A percentile compares a stretch with the other conserved stretches of the same genome.
These are phyloP conservation scores for Arthrobotrys megalospora DNA, from an alignment of 2,329 filamentous ascomycete species.

Conservation along the genomic window DNA sequence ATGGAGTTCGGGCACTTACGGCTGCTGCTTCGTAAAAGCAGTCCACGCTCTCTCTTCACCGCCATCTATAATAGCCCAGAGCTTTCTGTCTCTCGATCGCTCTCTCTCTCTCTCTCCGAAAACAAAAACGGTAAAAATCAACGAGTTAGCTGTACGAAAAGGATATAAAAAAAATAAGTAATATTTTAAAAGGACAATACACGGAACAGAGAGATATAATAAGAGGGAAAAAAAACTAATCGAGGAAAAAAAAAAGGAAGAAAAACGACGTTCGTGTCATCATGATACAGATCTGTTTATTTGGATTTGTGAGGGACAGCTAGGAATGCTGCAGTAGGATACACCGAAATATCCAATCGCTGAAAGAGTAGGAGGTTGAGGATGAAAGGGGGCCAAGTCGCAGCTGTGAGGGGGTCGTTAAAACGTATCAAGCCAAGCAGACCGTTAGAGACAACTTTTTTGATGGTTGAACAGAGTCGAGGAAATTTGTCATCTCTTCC, in stretches of 20 bases:
- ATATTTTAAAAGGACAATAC: constrained; percentile 37
- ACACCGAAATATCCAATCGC: constrained; percentile 15
- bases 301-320: constrained; percentile 36
- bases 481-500: constrained; percentile 56
- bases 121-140: neutral
- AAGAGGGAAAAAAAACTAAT: constrained; percentile 55
- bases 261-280: constrained; percentile 59
- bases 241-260: constrained; percentile 56
- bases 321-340: constrained; percentile 20
- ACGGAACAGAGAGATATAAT: constrained; percentile 17
- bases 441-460: constrained; percentile 62
- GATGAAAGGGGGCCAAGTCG: constrained; percentile 8
- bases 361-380: constrained; percentile 26
- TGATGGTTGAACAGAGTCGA: constrained; percentile 61
- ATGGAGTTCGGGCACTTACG: constrained; percentile 4
- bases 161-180: constrained; percentile 57
- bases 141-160: constrained; percentile 65
- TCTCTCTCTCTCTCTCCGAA: neutral
- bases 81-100: neutral
- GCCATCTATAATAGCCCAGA: constrained; percentile 11
- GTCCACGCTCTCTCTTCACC: neutral
- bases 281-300: constrained; percentile 60
- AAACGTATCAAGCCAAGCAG: constrained; percentile 59
- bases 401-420: constrained; percentile 46
- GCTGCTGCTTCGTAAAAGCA: constrained; percentile 9